These are phyloP conservation scores for Candida pini DNA, from an alignment of 805 yeast species.

Conservation along the genomic window DNA sequence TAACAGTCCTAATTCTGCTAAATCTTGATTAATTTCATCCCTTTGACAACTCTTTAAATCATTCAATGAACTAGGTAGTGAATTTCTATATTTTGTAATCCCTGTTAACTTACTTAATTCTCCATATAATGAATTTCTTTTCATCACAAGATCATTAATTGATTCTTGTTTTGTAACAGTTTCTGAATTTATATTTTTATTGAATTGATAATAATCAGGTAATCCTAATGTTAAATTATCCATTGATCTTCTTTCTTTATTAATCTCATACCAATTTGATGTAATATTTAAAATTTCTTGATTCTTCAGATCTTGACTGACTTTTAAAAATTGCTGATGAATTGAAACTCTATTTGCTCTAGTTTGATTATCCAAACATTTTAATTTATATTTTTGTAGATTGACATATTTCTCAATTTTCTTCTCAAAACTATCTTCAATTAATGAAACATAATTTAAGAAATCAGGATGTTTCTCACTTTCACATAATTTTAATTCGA, in stretches of 20 bases:
- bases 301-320: conserved; percentile 59
- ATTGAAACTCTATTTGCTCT: conserved; percentile 70
- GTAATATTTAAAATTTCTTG: conserved; percentile 69
- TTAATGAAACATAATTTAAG: conserved; percentile 60
- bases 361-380: conserved; percentile 77
- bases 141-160: conserved; percentile 48
- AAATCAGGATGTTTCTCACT: conserved; percentile 92
- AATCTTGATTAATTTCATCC: conserved; percentile 71
- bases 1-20: conserved; percentile 52
- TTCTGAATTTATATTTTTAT: conserved; percentile 19
- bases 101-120: conserved; percentile 72
- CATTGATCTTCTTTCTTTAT: conserved; percentile 78
- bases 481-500: conserved; percentile 80
- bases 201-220: conserved; percentile 36
- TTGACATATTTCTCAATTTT: conserved; percentile 39
- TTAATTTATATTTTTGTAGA: conserved; percentile 57
- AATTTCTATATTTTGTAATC: conserved; percentile 50
- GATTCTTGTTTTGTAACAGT: conserved; percentile 19
- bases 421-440: conserved; percentile 69
- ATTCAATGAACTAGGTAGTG: conserved; percentile 79
- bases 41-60: conserved; percentile 55
- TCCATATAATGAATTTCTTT: conserved; percentile 58
- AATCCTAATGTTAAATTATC: conserved; percentile 57
- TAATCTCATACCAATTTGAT: conserved; percentile 84
- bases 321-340: conserved; percentile 77